Conservation (phyloP, 441 rosid genomes). For the Adansonia gregorii region DNA sequence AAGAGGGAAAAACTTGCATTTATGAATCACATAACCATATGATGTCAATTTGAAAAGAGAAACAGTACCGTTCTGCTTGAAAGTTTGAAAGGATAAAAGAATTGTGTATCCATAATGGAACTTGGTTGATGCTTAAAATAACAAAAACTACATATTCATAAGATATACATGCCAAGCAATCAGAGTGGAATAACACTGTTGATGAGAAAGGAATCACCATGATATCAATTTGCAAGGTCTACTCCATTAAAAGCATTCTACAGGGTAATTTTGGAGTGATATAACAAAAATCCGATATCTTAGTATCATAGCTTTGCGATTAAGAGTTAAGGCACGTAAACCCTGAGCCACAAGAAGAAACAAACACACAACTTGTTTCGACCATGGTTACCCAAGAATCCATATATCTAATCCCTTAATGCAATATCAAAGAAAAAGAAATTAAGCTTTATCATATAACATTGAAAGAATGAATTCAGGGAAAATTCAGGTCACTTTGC, state of each 20-base stretch:
- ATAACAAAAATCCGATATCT: neutral
- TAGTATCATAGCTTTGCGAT: slow-evolving; percentile 1
- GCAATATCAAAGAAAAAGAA: neutral
- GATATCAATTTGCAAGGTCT: slow-evolving; percentile 13
- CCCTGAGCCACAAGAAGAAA: neutral
- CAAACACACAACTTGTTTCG: neutral
- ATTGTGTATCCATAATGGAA: slow-evolving; percentile 3
- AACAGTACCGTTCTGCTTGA: slow-evolving; percentile 1
- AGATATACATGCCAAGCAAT: slow-evolving; percentile 16
- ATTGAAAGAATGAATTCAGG: slow-evolving; percentile 7
- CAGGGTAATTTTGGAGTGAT: neutral
- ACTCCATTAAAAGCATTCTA: slow-evolving; percentile 1
- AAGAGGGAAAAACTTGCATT: neutral
- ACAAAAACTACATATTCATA: slow-evolving; percentile 7
- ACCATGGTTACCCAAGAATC: neutral
- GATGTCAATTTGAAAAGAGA: neutral
- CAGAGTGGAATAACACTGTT: neutral
- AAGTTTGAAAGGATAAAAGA: neutral
- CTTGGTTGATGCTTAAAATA: slow-evolving; percentile 11
- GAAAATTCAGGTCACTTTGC: neutral
- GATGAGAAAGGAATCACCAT: neutral
- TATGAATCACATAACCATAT: neutral
- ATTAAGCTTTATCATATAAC: neutral
- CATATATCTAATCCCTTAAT: neutral
- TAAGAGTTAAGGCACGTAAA: neutral